Evolutionary conservation across 169 alveolate species (phyloP).

Genomic region (Cystoisospora suis): DNA sequence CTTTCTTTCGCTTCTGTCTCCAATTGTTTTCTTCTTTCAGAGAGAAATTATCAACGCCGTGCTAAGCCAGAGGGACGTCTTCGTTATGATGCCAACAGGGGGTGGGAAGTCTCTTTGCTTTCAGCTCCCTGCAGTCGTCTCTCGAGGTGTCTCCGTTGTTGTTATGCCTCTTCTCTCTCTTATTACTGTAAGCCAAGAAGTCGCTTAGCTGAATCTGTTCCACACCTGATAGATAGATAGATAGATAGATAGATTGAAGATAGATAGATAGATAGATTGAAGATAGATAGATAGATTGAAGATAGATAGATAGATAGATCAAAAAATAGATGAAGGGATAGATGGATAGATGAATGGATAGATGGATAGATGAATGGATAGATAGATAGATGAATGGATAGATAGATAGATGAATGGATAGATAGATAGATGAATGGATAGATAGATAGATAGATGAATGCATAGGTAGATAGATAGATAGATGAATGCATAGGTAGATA

Average conservation of each 20-base stretch:
- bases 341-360: too few relatives aligned
- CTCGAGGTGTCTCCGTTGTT: conserved; percentile 88
- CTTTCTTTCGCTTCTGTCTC: not conserved
- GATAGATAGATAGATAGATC: too few relatives aligned
- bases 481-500: too few relatives aligned
- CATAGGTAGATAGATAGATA: too few relatives aligned
- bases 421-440: too few relatives aligned
- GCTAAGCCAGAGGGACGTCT: conserved; percentile 89
- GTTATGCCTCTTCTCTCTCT: conserved; percentile 92
- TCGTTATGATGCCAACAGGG: conserved; percentile 97
- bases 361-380: too few relatives aligned
- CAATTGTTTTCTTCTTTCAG: conserved; percentile 71
- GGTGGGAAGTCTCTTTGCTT: conserved; percentile 95
- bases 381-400: too few relatives aligned
- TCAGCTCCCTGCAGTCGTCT: conserved; percentile 92
- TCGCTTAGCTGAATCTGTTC: too few relatives aligned
- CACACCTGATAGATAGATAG: not conserved
- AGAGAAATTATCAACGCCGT: conserved; percentile 93
- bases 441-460: too few relatives aligned
- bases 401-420: too few relatives aligned
- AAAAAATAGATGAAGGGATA: too few relatives aligned
- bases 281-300: too few relatives aligned
- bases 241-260: not conserved
- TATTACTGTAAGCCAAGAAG: conserved; percentile 70
- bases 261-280: not conserved